Percentiles rank a stretch among this genome's conserved stretches.
Conservation (phyloP, 371 early-diverging fungal genomes). For the Phascolomyces articulosus region DNA sequence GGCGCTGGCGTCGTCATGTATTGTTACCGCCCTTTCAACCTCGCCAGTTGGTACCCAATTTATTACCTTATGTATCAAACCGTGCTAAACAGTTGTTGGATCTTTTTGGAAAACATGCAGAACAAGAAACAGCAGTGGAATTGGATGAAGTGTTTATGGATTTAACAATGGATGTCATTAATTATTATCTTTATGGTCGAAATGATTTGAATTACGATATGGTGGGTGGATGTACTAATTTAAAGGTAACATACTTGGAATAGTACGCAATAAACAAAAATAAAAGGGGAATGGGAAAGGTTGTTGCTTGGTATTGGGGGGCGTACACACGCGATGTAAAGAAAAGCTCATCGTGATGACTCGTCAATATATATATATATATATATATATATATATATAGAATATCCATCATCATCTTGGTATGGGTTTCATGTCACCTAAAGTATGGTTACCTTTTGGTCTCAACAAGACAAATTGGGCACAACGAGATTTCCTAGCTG, state of each 20-base stretch:
- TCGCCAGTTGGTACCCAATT: constrained; percentile 43
- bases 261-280: too few species aligned
- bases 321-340: too few species aligned
- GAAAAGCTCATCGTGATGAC: too few species aligned
- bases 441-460: constrained; percentile 49
- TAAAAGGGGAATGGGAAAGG: too few species aligned
- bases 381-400: constrained; percentile 18
- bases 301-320: too few species aligned
- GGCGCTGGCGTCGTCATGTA: constrained; percentile 55
- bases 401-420: constrained; percentile 40
- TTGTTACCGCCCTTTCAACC: constrained; percentile 51
- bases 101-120: constrained; percentile 26
- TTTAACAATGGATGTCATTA: constrained; percentile 54
- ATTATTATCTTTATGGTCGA: constrained; percentile 50
- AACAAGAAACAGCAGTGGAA: constrained; percentile 28
- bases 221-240: constrained; percentile 40
- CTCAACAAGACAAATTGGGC: constrained; percentile 50
- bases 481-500: constrained; percentile 29
- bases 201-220: constrained; percentile 41
- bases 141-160: constrained; percentile 41
- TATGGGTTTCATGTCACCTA: constrained; percentile 46
- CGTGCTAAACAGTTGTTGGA: constrained; percentile 21
- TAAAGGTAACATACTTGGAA: constrained; percentile 41
- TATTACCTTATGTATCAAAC: constrained; percentile 42
- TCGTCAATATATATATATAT: too few species aligned